Evolutionary conservation across 2,329 filamentous ascomycete genomes (phyloP).

Genomic region (Monosporascus sp.): DNA sequence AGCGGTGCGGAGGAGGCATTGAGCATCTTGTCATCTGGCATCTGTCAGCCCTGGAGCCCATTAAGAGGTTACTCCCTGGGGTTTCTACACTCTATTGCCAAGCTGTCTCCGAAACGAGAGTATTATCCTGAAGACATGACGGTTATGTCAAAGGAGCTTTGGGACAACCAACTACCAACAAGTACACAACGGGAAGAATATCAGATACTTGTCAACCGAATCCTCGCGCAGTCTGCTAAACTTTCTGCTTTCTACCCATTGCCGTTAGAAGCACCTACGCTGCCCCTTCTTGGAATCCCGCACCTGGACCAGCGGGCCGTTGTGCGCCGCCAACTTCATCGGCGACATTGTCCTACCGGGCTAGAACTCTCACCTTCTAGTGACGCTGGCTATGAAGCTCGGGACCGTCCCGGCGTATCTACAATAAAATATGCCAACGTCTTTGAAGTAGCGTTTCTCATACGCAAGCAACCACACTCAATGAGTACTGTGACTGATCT

Average conservation of each 20-base stretch:
- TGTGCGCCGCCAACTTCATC: constrained; percentile 23
- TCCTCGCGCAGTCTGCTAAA: constrained; percentile 24
- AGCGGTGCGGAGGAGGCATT: constrained; percentile 59
- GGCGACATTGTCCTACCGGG: constrained; percentile 8
- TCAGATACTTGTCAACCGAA: constrained; percentile 19
- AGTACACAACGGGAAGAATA: constrained; percentile 34
- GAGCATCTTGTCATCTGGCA: constrained; percentile 40
- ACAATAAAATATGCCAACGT: constrained; percentile 13
- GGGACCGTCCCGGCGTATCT: constrained; percentile 8
- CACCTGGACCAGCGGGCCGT: constrained; percentile 15
- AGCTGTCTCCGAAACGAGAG: constrained; percentile 24
- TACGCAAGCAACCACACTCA: constrained; percentile 6
- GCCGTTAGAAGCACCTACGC: background rate
- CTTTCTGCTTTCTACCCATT: constrained; percentile 17
- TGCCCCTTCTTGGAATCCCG: constrained; percentile 4
- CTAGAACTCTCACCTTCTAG: background rate
- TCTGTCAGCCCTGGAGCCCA: constrained; percentile 43
- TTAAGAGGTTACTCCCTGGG: constrained; percentile 4
- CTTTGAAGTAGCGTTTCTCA: constrained; percentile 9
- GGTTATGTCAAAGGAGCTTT: constrained; percentile 29
- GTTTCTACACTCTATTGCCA: constrained; percentile 15
- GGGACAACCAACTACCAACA: constrained; percentile 26
- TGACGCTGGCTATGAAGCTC: constrained; percentile 12
- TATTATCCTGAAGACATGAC: constrained; percentile 33
- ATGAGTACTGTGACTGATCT: constrained; percentile 15